phyloP scores from a whole-genome alignment of 2,329 filamentous ascomycete genomes.

The Blastomyces percursus region DNA sequence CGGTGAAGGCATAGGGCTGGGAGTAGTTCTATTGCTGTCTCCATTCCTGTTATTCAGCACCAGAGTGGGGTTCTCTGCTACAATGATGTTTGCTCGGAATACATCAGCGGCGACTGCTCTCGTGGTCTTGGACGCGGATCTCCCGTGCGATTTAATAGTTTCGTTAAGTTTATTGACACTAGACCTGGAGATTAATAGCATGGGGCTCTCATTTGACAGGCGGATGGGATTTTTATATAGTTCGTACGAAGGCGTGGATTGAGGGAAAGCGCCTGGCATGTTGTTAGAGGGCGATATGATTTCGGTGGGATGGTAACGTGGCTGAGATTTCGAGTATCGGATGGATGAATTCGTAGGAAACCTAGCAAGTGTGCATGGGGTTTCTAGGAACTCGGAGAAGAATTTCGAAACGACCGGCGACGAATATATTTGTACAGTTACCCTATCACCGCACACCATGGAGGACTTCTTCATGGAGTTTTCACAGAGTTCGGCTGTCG shows the following conservation, averaged over 20 bases:
- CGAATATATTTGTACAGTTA: constrained; percentile 60
- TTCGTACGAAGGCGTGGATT: constrained; percentile 39
- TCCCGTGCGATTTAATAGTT: constrained; percentile 49
- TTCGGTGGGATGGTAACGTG: constrained; percentile 38
- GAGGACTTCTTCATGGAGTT: constrained; percentile 39
- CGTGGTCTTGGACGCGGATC: constrained; percentile 37
- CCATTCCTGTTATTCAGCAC: constrained; percentile 6
- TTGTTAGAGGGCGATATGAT: constrained; percentile 6
- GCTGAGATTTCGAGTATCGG: constrained; percentile 60
- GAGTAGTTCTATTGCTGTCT: background rate
- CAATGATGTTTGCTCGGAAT: constrained; percentile 81
- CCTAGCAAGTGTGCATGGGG: constrained; percentile 72
- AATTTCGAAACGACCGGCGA: constrained; percentile 57
- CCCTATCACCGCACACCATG: constrained; percentile 71
- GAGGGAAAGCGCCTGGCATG: constrained; percentile 47
- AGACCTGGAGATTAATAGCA: constrained; percentile 68
- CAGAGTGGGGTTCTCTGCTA: constrained; percentile 45
- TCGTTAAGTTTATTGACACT: constrained; percentile 71
- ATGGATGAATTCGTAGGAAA: constrained; percentile 61
- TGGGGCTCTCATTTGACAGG: constrained; percentile 87
- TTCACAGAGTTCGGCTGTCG: constrained; percentile 54
- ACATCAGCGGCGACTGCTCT: constrained; percentile 58
- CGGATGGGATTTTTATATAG: constrained; percentile 48
- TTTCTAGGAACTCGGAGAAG: constrained; percentile 62
- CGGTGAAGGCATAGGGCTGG: constrained; percentile 8